Conservation (phyloP, 2,329 filamentous ascomycete species). For the Fusarium bactridioides region DNA sequence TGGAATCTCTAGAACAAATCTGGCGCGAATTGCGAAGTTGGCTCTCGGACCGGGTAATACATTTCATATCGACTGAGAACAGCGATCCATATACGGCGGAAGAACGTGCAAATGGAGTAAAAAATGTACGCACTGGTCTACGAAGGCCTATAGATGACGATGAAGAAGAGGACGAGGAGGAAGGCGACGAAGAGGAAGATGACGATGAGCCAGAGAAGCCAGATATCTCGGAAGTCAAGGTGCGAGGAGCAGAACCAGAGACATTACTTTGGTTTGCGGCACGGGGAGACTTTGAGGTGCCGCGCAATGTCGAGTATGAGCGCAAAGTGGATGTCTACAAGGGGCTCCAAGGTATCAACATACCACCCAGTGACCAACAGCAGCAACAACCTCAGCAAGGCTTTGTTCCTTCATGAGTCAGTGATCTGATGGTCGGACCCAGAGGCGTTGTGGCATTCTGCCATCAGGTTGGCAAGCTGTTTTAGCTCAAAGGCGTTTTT, state of each 20-base stretch:
- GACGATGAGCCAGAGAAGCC: constrained; percentile 5
- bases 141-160: constrained; percentile 61
- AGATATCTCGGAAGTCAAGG: constrained; percentile 38
- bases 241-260: constrained; percentile 54
- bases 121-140: constrained; percentile 77
- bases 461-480: neutral
- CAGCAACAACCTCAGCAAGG: constrained; percentile 14
- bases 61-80: constrained; percentile 54
- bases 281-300: constrained; percentile 55
- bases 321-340: constrained; percentile 45
- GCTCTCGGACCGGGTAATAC: constrained; percentile 51
- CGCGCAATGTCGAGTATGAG: constrained; percentile 55
- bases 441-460: neutral
- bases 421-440: neutral
- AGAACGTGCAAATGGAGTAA: constrained; percentile 71
- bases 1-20: constrained; percentile 59
- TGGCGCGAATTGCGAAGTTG: constrained; percentile 59
- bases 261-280: constrained; percentile 57
- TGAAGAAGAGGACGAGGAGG: constrained; percentile 63
- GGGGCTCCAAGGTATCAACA: constrained; percentile 48
- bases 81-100: constrained; percentile 75
- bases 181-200: constrained; percentile 29
- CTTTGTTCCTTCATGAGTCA: constrained; percentile 15
- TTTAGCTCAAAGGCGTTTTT: neutral
- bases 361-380: constrained; percentile 38